These are phyloP conservation scores for Beauveria brongniartii DNA, from an alignment of 2,329 filamentous ascomycete species.

Conservation along the genomic window DNA sequence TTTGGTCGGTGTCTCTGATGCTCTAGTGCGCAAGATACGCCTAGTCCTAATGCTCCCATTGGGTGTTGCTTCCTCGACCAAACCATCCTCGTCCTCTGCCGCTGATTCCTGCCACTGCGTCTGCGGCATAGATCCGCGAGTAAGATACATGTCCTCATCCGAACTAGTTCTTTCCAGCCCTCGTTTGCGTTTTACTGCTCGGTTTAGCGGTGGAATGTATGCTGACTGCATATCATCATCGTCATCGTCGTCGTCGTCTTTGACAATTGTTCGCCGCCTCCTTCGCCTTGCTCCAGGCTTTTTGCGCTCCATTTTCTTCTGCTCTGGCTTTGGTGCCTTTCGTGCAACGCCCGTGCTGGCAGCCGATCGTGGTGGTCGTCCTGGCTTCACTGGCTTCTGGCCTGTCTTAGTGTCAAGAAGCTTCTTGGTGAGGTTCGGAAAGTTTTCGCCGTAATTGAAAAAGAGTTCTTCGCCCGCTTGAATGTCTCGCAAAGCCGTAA, in stretches of 20 bases:
- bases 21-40: constrained; percentile 16
- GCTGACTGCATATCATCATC: background rate
- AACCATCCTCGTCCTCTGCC: background rate
- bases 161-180: background rate
- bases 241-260: background rate
- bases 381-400: constrained; percentile 20
- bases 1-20: constrained; percentile 14
- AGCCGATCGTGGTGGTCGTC: constrained; percentile 15
- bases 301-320: constrained; percentile 17
- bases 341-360: constrained; percentile 16
- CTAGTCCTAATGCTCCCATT: background rate
- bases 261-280: constrained; percentile 13
- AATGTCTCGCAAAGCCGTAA: constrained; percentile 60
- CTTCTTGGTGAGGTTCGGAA: constrained; percentile 49
- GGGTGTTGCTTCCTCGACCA: constrained; percentile 15
- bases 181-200: constrained; percentile 9
- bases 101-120: constrained; percentile 6
- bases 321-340: constrained; percentile 17
- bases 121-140: background rate
- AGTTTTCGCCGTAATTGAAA: constrained; percentile 71
- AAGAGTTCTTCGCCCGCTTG: constrained; percentile 67
- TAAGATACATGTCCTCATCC: background rate
- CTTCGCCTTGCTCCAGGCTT: constrained; percentile 17
- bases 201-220: background rate
- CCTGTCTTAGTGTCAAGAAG: constrained; percentile 30